Evolutionary conservation across 371 early-diverging fungal species (phyloP), one percentile per base, ranked within the genome.

Genomic region (Lichtheimia corymbifera): DNA sequence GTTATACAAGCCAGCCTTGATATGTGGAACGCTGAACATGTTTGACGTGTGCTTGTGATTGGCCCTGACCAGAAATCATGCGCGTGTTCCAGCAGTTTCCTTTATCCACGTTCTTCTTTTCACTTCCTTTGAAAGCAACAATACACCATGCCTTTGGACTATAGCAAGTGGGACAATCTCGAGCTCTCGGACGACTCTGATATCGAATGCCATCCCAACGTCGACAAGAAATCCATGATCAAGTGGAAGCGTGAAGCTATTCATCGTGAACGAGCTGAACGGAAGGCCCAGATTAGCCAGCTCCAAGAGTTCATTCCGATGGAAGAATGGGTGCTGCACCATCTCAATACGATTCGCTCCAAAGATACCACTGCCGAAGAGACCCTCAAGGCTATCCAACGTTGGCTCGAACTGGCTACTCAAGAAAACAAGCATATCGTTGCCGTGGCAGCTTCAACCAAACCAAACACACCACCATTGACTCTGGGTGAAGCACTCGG

Each of bases 131-230:
- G 7, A 35, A 6, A 35, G 35, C 35, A 35, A 9, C 35, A 4
- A 35, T 11, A 35, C 35, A 35, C 2, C 35, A 77, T 77, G 77
- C 78, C 77, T 60, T 59, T 91, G 57, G 84, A 89, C 74, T 97
- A 97, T 74, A 89, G 92, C 72, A 95, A 96, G 79, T 97, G 98
- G 98, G 97, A 97, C 74, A 91, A 92, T 58, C 87, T 97, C 49
- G 98, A 97, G 72, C 80, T 97, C 44, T 93, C 93, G 18, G 98
- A 97, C 76, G 98, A 97, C 77, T 94, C 94, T 40, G 98, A 97
- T 70, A 91, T 97, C 67, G 98, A 97, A 71, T 84, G 84, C 27
- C 95, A 95, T 79, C 98, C 98, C 22, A 97, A 97, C 63, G 95
- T 97, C 28, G 98, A 97, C 77, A 95, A 95, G 65, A 87, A 88